Evolutionary conservation across 169 alveolate genomes (phyloP).

Genomic region (Plasmodium relictum): DNA sequence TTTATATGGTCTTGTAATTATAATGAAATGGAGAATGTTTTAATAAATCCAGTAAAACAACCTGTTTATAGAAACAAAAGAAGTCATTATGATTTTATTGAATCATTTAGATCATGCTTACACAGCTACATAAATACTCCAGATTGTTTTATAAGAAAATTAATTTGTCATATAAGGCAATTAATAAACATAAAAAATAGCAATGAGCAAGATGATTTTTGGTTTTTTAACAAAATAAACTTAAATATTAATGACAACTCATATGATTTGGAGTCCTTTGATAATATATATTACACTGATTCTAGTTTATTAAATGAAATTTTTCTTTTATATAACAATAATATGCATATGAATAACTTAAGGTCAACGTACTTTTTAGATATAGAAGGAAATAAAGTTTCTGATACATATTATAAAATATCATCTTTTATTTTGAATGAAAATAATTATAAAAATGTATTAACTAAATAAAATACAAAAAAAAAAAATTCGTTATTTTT

Average conservation of each 20-base stretch:
- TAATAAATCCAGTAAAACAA: conserved; percentile 78
- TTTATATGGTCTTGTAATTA: conserved; percentile 81
- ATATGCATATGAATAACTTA: conserved; percentile 8
- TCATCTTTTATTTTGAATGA: conserved; percentile 20
- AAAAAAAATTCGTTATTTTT: no score
- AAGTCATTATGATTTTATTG: conserved; percentile 78
- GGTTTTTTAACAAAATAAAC: conserved; percentile 34
- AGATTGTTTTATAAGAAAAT: conserved; percentile 7
- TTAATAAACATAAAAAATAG: conserved; percentile 25
- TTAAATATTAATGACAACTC: background rate
- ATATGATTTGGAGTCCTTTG: conserved; percentile 1
- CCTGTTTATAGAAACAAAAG: conserved; percentile 83
- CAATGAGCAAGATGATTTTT: background rate
- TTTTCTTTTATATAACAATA: conserved; percentile 22
- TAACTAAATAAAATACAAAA: no score
- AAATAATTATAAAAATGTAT: background rate
- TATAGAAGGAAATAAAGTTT: conserved; percentile 15
- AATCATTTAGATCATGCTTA: conserved; percentile 36
- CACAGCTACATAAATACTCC: conserved; percentile 15
- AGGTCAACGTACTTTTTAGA: conserved; percentile 67
- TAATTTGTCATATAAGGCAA: conserved; percentile 17
- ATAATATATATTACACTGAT: conserved; percentile 17
- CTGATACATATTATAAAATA: conserved; percentile 10
- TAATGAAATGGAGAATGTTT: conserved; percentile 78
- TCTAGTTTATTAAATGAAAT: conserved; percentile 5